These are phyloP conservation scores for Ganoderma resinaceum DNA, from an alignment of 1,284 basidiomycete genomes.

Conservation along the genomic window DNA sequence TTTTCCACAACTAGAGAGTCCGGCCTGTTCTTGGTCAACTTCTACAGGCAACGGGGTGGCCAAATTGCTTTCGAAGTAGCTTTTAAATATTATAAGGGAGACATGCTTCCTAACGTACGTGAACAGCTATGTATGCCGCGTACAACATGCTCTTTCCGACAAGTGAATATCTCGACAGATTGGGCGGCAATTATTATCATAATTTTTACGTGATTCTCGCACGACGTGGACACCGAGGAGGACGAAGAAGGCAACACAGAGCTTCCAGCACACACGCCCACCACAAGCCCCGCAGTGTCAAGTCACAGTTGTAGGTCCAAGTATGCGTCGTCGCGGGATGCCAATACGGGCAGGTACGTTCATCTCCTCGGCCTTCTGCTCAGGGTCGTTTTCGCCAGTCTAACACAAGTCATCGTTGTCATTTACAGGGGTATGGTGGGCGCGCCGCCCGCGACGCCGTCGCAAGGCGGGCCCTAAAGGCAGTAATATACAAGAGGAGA, in stretches of 20 bases:
- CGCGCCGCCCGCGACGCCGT: neutral
- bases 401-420: slow-evolving; percentile 11
- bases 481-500: neutral
- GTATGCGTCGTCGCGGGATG: slow-evolving; percentile 10
- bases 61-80: no score
- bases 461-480: neutral
- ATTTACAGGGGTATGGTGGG: slow-evolving; percentile 26
- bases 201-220: slow-evolving; percentile 4
- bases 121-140: no score
- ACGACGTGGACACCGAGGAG: neutral
- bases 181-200: slow-evolving; percentile 1
- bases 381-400: neutral
- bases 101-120: no score
- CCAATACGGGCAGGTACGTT: slow-evolving; percentile 28
- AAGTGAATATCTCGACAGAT: neutral
- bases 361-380: neutral
- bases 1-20: neutral
- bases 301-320: slow-evolving; percentile 17
- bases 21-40: no score
- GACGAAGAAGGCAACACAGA: slow-evolving; percentile 5
- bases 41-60: no score
- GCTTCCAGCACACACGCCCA: slow-evolving; percentile 4
- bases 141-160: neutral
- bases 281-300: slow-evolving; percentile 5
- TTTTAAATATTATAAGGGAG: no score